phyloP scores from a whole-genome alignment of 352 stramenopile genomes.

The Phytopythium kandeliae region DNA sequence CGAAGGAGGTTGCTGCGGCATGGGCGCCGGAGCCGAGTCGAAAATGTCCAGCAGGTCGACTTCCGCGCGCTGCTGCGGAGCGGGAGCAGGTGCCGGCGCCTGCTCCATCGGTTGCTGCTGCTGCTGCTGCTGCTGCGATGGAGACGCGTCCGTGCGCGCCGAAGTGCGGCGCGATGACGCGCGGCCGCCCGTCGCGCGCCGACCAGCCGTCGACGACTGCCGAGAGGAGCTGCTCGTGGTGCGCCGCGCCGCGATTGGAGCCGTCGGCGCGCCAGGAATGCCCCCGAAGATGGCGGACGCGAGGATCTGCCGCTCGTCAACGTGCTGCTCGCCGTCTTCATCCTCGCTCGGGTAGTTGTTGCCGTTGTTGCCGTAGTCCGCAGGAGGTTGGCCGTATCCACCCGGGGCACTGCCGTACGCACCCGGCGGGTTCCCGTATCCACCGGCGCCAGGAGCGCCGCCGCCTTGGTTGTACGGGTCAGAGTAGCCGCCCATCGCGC shows the following conservation, averaged over 20 bases:
- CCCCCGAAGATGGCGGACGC: constrained; percentile 96
- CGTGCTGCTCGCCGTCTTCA: constrained; percentile 47
- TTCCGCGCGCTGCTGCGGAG: constrained; percentile 42
- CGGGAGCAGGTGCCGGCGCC: constrained; percentile 21
- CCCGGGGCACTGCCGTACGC: constrained; percentile 25
- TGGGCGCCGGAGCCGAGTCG: constrained; percentile 35
- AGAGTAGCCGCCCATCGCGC: constrained; percentile 16
- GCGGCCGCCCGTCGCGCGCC: constrained; percentile 28
- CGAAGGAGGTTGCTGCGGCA: constrained; percentile 18
- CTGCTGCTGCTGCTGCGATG: constrained; percentile 20
- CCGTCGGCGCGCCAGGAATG: constrained; percentile 70
- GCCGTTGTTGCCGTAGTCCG: constrained; percentile 73
- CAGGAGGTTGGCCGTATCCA: constrained; percentile 42
- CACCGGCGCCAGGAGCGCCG: constrained; percentile 7
- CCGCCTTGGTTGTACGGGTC: constrained; percentile 31
- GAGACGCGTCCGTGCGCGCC: constrained; percentile 28
- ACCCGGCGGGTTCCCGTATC: constrained; percentile 16
- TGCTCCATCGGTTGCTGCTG: constrained; percentile 20
- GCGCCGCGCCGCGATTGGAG: constrained; percentile 38
- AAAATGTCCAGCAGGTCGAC: constrained; percentile 87
- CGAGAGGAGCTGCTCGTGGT: constrained; percentile 22
- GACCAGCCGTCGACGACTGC: constrained; percentile 14
- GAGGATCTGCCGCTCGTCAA: constrained; percentile 83
- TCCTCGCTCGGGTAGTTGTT: constrained; percentile 24
- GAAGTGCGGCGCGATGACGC: constrained; percentile 23